Base-by-base conservation (phyloP, 2,329 filamentous ascomycete genomes). In the Hypoxylon rubiginosum region DNA sequence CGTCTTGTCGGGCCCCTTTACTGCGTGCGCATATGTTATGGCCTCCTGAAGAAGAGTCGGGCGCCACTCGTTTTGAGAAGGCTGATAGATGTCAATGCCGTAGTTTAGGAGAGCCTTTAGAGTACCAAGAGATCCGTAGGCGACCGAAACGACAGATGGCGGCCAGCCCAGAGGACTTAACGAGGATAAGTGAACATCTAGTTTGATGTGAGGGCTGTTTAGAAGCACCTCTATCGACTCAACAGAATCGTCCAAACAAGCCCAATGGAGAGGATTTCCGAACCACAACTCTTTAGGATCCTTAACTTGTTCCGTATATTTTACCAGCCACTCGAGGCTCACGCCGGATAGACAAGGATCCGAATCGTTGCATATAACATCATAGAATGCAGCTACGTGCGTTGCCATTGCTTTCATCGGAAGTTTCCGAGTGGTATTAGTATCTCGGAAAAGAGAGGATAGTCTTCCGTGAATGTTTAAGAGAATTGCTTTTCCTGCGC, bases 261-360 rank as follows among this genome's bases (percentile, higher is more conserved):
- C 61, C 64, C 64, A 67, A 41, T 67, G 64, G 28, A 64, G 57
- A 1, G 64, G 46, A 30, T 67, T 67, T 19, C 64, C 64, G 30
- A 67, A 64, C 9, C 24, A 36, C 2, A 41, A 13, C n/a, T 36
- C 46, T 26, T 61, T 28, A n/a, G 19, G 13, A 34, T 56, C 43
- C 13, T 26, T n/a, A 17, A 26, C 11, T 4, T 45, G 13, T 2
- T 54, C 30, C 3, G 60, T 64, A 7, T 61, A 58, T 21, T 58
- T 19, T 3, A 58, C 19, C 13, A 67, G 19, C 64, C 64, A 67
- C 8, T 64, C 46, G 4, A 64, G 28, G 2, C 41, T 64, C 10
- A 67, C 61, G 5, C 57, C 50, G 11, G 58, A 52, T 5, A 39
- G 43, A 13, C 4, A 32, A 7, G 6, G 39, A 13, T 64, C 57